phyloP scores from a whole-genome alignment of 495 filamentous ascomycete genomes.

The Letharia lupina region DNA sequence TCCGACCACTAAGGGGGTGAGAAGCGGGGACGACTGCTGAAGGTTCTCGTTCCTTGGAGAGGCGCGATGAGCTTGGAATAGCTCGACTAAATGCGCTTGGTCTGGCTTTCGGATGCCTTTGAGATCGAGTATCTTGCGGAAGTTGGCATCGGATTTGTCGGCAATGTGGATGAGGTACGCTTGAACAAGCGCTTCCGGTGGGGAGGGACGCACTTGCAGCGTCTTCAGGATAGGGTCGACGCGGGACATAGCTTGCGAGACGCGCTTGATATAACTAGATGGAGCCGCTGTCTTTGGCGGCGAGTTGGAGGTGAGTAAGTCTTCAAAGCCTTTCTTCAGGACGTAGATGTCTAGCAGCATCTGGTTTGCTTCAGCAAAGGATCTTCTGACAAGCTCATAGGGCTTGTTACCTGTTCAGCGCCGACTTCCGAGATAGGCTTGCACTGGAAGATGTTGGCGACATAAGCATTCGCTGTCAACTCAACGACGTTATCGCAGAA shows the following conservation, averaged over 20 bases:
- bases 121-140: conserved; percentile 90
- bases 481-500: conserved; percentile 95
- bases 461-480: conserved; percentile 66
- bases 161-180: conserved; percentile 93
- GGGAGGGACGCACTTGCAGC: conserved; percentile 84
- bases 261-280: conserved; percentile 73
- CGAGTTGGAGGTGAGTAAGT: conserved; percentile 49
- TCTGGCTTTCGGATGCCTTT: conserved; percentile 77
- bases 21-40: conserved; percentile 48
- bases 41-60: conserved; percentile 41
- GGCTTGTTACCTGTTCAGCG: conserved; percentile 68
- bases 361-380: conserved; percentile 28
- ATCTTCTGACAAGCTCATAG: conserved; percentile 1
- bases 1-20: conserved; percentile 51
- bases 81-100: conserved; percentile 72
- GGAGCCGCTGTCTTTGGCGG: conserved; percentile 41
- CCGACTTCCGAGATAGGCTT: conserved; percentile 85
- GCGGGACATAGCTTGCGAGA: conserved; percentile 73
- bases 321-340: conserved; percentile 72
- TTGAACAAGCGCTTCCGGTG: conserved; percentile 89
- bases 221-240: conserved; percentile 93
- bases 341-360: conserved; percentile 94
- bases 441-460: conserved; percentile 78
- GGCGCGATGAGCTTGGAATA: conserved; percentile 75
- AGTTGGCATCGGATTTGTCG: conserved; percentile 85